Evolutionary conservation across 2,329 filamentous ascomycete species (phyloP), one percentile per base, ranked within the genome.

Genomic region (Trichoderma cornu-damae): DNA sequence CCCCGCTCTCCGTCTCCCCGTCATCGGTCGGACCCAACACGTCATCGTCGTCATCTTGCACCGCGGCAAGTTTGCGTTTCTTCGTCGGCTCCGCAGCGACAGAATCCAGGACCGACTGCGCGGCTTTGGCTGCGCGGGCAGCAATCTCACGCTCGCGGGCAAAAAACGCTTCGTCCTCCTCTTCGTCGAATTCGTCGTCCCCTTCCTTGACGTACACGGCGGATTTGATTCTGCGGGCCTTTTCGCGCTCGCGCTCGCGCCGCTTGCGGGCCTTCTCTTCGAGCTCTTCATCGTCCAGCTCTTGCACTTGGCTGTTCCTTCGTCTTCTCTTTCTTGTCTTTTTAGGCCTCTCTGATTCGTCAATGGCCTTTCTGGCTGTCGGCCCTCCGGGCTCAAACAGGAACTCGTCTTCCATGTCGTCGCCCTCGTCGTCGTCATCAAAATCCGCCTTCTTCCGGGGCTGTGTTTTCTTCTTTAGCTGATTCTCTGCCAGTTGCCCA

Each of bases 121-220:
- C 73, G 1, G 70, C 72, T 12, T 69, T 68, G 53, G 72, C 74
- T 18, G 76, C 74, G 47, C 80, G 80, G 61, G 83, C 78, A 48
- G 88, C 78, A 59, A 87, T 77, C 14, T 70, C 72, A 2, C 69
- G 68, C 72, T 96, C 92, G 14, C 82, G 79, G 2, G 80, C 84
- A 71, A 93, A 96, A 72, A 96, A 96, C 18, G 82, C 84, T 20
- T 76, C 71, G 49, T 79, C 78, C 57, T 83, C 82, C 46, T 91
- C 90, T 32, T 81, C 84, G 66, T 96, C 90, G n/a, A 82, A 86
- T 64, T 96, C 91, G 53, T 97, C 94, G 68, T 97, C 94, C 63
- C 88, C 90, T 35, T 87, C 85, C 58, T 87, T 83, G 50, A 99
- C 88, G 65, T 85, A 93, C 37, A 93, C 73, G 22, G 86, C 85